phyloP scores from a whole-genome alignment of 1,139 yeast genomes.

The Debaryomyces subglobosus region DNA sequence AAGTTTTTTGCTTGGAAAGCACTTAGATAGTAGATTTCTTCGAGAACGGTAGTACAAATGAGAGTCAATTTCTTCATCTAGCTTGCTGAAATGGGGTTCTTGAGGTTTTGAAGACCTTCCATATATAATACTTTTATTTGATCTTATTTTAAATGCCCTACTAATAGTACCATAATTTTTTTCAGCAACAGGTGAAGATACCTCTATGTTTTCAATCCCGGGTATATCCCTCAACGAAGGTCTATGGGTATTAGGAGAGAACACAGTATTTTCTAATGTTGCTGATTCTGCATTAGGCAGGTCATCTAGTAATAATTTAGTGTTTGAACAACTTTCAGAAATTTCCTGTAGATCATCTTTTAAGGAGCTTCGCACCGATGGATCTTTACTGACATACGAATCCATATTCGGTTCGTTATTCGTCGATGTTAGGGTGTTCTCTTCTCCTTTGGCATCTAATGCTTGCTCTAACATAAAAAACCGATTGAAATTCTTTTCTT shows the following conservation, averaged over 20 bases:
- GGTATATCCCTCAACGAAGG: conserved; percentile 26
- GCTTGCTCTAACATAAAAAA: neutral
- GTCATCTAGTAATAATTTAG: neutral
- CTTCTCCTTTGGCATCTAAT: neutral
- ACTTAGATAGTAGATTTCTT: neutral
- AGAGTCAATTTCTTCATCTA: conserved; percentile 3
- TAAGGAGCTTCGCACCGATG: neutral
- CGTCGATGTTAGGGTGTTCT: neutral
- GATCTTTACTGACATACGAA: neutral
- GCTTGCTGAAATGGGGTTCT: neutral
- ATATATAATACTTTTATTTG: neutral
- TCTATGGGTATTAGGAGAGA: conserved; percentile 32
- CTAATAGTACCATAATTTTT: neutral
- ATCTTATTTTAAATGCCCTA: neutral
- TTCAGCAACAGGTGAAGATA: neutral
- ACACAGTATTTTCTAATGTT: conserved; percentile 25
- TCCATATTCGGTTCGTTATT: neutral
- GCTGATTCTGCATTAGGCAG: conserved; percentile 15
- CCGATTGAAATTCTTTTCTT: neutral
- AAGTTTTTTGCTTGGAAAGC: neutral
- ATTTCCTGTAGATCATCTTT: neutral
- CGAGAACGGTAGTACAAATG: conserved; percentile 1
- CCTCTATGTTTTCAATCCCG: conserved; percentile 21
- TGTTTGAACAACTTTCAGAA: neutral
- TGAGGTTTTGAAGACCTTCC: neutral